Base-by-base conservation (phyloP, 2,329 filamentous ascomycete species). In the Penicillium glabrum region DNA sequence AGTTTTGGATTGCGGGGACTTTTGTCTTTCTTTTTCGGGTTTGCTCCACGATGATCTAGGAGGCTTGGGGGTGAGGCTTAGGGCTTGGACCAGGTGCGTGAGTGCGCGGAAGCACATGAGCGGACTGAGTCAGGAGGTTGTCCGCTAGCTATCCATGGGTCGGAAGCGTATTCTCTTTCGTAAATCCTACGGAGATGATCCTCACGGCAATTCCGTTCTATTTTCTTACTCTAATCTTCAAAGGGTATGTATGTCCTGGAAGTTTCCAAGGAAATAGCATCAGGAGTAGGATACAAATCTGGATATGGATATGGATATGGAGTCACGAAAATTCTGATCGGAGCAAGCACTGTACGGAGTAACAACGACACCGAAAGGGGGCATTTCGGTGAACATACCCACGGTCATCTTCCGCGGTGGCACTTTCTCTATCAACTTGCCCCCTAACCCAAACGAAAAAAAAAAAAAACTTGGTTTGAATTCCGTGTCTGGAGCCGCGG, bases 281-380 rank as follows among this genome's bases (percentile, higher is more conserved):
- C 46, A 21, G 29, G n/a, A 49, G 10, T 11, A 37, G 46, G 45
- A 43, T 44, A 46, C 43, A 57, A 51, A 50, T 31, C n/a, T 31
- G 45, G 26, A 7, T 46, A 14, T 46, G 43, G 43, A 26, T 24
- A 7, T 31, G 23, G 3, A 46, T 31, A 33, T 47, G 37, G 46
- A 49, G 46, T 45, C 46, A 53, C 13, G 23, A 43, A 47, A 56
- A 51, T 53, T 62, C 59, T 48, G 50, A 53, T 47, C 58, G 58
- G 63, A 57, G 62, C 47, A 60, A 59, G 46, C 50, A 59, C 60
- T 61, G 16, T 52, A 58, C 50, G 29, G 37, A 59, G 59, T 49
- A 39, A 56, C 19, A 45, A 54, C 13, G 45, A 27, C 13, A 24
- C 54, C 46, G 54, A 57, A 62, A 61, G 55, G 50, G 59, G 56